Conservation (phyloP, 331 rosid species). For the Erythrophleum ivorense region DNA sequence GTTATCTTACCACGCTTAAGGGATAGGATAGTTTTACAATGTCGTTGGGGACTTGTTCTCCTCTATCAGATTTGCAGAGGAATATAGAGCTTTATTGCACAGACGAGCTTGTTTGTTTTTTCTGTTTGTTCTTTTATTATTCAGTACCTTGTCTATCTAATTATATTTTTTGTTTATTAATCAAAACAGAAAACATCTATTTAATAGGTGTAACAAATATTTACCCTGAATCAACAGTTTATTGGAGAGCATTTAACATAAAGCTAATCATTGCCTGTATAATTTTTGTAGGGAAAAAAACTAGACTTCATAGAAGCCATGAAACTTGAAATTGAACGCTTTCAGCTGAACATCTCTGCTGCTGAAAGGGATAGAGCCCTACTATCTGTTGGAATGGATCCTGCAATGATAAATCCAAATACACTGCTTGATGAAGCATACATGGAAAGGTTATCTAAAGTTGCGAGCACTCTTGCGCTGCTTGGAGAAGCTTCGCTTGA, state of each 20-base stretch:
- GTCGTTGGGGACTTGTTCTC: background rate
- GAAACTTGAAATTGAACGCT: slow-evolving; percentile 98
- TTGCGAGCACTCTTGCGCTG: slow-evolving; percentile 79
- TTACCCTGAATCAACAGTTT: slow-evolving; percentile 21
- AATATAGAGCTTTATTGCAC: slow-evolving; percentile 21
- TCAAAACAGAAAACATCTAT: background rate
- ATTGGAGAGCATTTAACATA: slow-evolving; percentile 9
- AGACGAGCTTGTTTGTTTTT: slow-evolving; percentile 23
- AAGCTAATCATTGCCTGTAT: slow-evolving; percentile 31
- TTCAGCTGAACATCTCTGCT: slow-evolving; percentile 86
- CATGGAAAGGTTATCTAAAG: slow-evolving; percentile 74
- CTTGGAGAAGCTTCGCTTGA: slow-evolving; percentile 90
- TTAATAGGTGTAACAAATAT: slow-evolving; percentile 12
- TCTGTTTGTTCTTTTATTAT: slow-evolving; percentile 1
- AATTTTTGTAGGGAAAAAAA: slow-evolving; percentile 65
- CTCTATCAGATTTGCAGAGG: slow-evolving; percentile 25
- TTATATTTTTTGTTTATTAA: background rate
- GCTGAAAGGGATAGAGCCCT: slow-evolving; percentile 96
- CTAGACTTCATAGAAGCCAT: slow-evolving; percentile 78
- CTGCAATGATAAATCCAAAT: slow-evolving; percentile 88
- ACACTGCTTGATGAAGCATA: slow-evolving; percentile 71
- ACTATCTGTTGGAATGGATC: slow-evolving; percentile 82
- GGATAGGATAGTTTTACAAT: slow-evolving; percentile 1
- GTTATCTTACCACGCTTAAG: background rate
- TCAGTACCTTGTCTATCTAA: background rate